Percentiles rank a stretch among this genome's conserved stretches.
Evolutionary conservation across 2,329 filamentous ascomycete genomes (phyloP).

Genomic region (Pseudocercospora macadamiae): DNA sequence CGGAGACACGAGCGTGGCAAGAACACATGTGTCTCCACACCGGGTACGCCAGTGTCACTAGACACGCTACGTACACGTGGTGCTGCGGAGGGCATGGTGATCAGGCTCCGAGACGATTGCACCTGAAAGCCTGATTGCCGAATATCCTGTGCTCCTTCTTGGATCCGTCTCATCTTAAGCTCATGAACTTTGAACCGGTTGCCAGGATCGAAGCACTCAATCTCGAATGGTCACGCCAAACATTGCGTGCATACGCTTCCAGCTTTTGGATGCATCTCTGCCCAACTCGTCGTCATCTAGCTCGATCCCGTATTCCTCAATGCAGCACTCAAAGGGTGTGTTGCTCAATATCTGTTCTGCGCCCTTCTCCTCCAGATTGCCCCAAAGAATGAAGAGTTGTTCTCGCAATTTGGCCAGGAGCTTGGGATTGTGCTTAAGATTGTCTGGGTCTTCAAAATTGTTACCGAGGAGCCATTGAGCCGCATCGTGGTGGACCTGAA

Average conservation of each 20-base stretch:
- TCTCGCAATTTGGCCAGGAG: conserved; percentile 63
- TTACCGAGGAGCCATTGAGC: conserved; percentile 61
- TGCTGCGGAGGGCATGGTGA: background rate
- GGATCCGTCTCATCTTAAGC: background rate
- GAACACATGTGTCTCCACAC: background rate
- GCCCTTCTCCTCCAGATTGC: conserved; percentile 71
- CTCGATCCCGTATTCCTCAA: conserved; percentile 48
- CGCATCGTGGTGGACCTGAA: conserved; percentile 65
- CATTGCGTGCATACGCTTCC: conserved; percentile 40
- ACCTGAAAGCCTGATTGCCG: background rate
- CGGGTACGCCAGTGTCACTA: background rate
- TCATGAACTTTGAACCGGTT: too few relatives aligned
- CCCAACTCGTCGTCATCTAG: conserved; percentile 33
- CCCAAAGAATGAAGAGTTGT: conserved; percentile 79
- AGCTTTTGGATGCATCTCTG: conserved; percentile 25
- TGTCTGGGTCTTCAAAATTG: conserved; percentile 58
- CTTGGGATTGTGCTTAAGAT: conserved; percentile 57
- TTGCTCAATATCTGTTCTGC: conserved; percentile 34
- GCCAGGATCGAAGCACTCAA: too few relatives aligned
- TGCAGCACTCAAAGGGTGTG: conserved; percentile 50
- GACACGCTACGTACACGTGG: background rate
- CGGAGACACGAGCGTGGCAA: too few relatives aligned
- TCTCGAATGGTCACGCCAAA: conserved; percentile 36
- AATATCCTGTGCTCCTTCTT: background rate
- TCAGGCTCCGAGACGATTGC: background rate